Base-by-base conservation (phyloP, 805 yeast genomes). In the Lipomyces mesembrius region DNA sequence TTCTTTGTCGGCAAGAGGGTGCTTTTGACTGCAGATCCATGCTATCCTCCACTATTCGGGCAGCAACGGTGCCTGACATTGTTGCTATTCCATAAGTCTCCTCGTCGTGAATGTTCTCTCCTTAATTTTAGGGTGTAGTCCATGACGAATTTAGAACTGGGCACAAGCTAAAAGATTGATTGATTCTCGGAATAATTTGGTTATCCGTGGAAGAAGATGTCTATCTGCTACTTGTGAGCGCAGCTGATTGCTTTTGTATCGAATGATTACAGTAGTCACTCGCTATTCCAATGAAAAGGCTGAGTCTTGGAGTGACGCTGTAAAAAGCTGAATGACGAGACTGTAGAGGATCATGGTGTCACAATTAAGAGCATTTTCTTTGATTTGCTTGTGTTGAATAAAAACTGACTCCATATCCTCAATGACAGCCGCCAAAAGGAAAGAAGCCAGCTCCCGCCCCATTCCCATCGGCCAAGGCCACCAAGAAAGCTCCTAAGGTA, bases 381-480 rank as follows among this genome's bases (percentile, higher is more conserved):
- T 46, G 20, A 25, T 54, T 53, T 53, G 53, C 55, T 61, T 56
- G 39, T 51, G 51, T n/a, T 54, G 49, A 58, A 68, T 27, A 37
- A 66, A 37, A 51, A 62, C 71, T 68, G 67, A 68, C 70, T 51
- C 59, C 68, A 53, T 61, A 53, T 66, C 77, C 83, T 80, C 82
- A 81, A 81, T 81, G 84, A 82, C 55, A 83, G 85, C 88, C 88
- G 80, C 83, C 90, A 77, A 85, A 84, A 83, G 79, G 79, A 75
- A 88, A 86, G 86, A 92, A 91, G 88, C 96, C 92, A 79, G 98
- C 97, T 79, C 97, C 98, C 87, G 94, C 98, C 82, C 99, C 99
- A 83, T 89, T 92, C 82, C 92, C 97, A 80, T 80, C 91, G 70
- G 74, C 81, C 77, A 87, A 90, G 84, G 78, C 85, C 60, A 69